These are phyloP conservation scores for Aaosphaeria pasadenensis DNA, from an alignment of 2,329 filamentous ascomycete genomes.

Conservation along the genomic window DNA sequence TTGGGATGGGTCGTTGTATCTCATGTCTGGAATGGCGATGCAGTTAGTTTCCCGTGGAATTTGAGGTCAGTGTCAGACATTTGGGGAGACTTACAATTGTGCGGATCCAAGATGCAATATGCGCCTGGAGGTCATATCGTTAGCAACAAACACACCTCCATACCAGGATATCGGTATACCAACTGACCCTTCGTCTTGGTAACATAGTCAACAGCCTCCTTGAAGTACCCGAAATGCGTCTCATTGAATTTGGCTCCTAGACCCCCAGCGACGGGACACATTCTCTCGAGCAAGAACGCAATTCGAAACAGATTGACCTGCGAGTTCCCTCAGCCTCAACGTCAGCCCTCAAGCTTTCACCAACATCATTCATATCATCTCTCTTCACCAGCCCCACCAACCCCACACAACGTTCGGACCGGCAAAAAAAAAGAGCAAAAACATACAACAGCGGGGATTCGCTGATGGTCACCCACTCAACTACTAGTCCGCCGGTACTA, in stretches of 20 bases:
- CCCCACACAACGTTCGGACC: too few relatives aligned
- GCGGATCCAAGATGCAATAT: slow-evolving; percentile 51
- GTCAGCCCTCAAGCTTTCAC: slow-evolving; percentile 1
- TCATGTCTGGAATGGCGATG: slow-evolving; percentile 36
- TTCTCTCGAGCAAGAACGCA: slow-evolving; percentile 49
- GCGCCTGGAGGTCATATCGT: slow-evolving; percentile 3
- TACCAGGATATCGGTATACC: neutral
- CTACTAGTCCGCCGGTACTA: too few relatives aligned
- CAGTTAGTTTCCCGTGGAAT: neutral
- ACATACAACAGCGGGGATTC: too few relatives aligned
- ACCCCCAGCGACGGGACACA: slow-evolving; percentile 45
- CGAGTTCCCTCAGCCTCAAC: slow-evolving; percentile 2
- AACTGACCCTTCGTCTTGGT: slow-evolving; percentile 42
- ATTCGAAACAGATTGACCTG: slow-evolving; percentile 46
- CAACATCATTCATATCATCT: too few relatives aligned
- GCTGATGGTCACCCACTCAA: too few relatives aligned
- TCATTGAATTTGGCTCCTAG: slow-evolving; percentile 51
- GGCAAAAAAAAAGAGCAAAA: too few relatives aligned
- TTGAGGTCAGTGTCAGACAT: neutral
- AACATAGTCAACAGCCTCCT: slow-evolving; percentile 49
- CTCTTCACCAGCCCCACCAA: too few relatives aligned
- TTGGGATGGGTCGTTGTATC: slow-evolving; percentile 49
- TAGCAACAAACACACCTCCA: neutral
- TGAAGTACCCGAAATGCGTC: slow-evolving; percentile 46
- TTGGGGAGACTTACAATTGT: slow-evolving; percentile 31